A percentile compares a stretch with the other conserved stretches of the same genome.
These are phyloP conservation scores for Cladophialophora psammophila DNA, from an alignment of 2,329 filamentous ascomycete species.

Conservation along the genomic window DNA sequence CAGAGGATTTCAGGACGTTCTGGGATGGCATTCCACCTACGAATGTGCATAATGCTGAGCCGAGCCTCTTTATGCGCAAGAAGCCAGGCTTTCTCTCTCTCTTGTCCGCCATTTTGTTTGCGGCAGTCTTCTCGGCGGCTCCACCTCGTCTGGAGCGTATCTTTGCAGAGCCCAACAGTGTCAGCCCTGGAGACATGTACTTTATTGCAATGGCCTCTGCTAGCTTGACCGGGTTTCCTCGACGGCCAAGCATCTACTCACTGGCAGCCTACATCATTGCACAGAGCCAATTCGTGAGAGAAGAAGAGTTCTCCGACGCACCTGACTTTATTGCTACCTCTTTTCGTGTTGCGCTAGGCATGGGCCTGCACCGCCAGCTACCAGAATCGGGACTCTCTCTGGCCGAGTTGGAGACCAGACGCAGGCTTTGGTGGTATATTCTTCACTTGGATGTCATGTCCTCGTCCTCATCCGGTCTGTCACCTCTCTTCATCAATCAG, in stretches of 20 bases:
- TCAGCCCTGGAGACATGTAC: constrained; percentile 31
- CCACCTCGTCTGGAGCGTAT: constrained; percentile 17
- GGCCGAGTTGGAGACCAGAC: constrained; percentile 35
- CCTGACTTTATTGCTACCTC: constrained; percentile 37
- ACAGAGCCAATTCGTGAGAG: constrained; percentile 37
- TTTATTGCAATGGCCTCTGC: constrained; percentile 34
- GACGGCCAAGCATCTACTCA: constrained; percentile 33
- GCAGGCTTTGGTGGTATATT: constrained; percentile 39
- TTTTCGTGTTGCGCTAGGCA: constrained; percentile 36
- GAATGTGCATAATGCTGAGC: constrained; percentile 28
- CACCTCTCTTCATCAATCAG: constrained; percentile 38
- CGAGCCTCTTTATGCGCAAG: constrained; percentile 27
- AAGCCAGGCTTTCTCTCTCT: constrained; percentile 37
- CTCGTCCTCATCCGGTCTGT: constrained; percentile 33
- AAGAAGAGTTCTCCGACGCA: constrained; percentile 38
- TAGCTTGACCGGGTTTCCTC: constrained; percentile 35
- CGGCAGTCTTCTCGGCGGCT: constrained; percentile 28
- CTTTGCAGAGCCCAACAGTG: constrained; percentile 14
- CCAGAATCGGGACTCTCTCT: constrained; percentile 25
- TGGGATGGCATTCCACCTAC: constrained; percentile 25
- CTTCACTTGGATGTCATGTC: constrained; percentile 39
- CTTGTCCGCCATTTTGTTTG: constrained; percentile 34
- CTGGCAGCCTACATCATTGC: constrained; percentile 37
- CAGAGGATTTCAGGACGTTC: constrained; percentile 33
- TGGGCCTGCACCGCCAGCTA: constrained; percentile 37